Base-by-base conservation (phyloP, 176 grass and related monocot species). In the Cocos nucifera region DNA sequence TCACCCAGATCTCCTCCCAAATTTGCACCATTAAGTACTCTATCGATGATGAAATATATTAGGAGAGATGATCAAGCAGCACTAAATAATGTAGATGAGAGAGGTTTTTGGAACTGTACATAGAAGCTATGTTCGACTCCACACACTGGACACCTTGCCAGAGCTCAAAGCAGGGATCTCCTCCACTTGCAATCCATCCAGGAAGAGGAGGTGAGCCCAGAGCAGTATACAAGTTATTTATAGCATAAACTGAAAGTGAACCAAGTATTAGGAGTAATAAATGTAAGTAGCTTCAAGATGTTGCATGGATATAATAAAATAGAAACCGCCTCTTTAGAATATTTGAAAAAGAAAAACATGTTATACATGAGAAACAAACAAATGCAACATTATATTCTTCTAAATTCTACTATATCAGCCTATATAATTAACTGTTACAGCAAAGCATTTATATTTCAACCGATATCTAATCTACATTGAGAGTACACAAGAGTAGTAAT, bases 91-190 rank as follows among this genome's bases (percentile, higher is more conserved):
- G 15, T 39, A 15, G 6, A 49, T 17, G 15, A 17, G 17, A 49
- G 58, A 21, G 3, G 3, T 15, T 56, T 21, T 54, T 22, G n/a
- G 58, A 35, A 74, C 15, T 66, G 57, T 85, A 97, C 92, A 97
- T 97, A 70, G 87, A 35, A 28, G 79, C 79, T 70, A 97, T 91
- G 67, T 59, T 82, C 58, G 87, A 75, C 71, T 78, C 74, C 12
- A 78, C 76, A 67, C 92, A 97, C 56, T 69, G 69, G 60, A 97
- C 78, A 4, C 92, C 92, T 80, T 97, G 87, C 92, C 92, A 97
- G 50, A 26, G 17, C 26, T 97, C 87, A 62, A 63, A 77, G 19
- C 92, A 97, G 72, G 92, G 92, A 70, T 91, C 92, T 83, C 92
- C 92, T 70, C 59, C 92, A 76, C 57, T 70, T 24, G 71, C 56